These are phyloP conservation scores for Thalassiosira hispida DNA, from an alignment of 352 stramenopile genomes.

Conservation along the genomic window DNA sequence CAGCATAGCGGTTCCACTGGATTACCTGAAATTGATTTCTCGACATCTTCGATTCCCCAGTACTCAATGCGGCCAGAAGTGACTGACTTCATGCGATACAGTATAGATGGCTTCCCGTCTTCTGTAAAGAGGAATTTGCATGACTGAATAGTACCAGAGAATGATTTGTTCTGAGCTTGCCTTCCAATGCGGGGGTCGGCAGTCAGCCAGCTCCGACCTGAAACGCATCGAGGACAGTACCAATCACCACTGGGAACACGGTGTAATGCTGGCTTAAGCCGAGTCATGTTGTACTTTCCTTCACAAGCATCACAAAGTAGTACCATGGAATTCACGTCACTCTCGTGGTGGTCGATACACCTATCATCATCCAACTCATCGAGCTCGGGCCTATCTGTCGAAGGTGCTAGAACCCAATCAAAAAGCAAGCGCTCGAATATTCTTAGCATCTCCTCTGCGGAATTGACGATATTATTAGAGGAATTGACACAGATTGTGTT, in stretches of 20 bases:
- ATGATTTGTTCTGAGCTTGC: slow-evolving; percentile 57
- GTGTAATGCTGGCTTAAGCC: slow-evolving; percentile 74
- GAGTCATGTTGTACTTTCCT: slow-evolving; percentile 85
- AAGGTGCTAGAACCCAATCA: slow-evolving; percentile 84
- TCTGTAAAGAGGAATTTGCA: slow-evolving; percentile 71
- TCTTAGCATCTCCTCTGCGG: slow-evolving; percentile 79
- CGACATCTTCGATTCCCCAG: slow-evolving; percentile 68
- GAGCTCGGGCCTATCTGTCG: slow-evolving; percentile 59
- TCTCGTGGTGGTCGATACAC: slow-evolving; percentile 81
- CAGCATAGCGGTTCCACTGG: slow-evolving; percentile 68
- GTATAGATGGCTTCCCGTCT: slow-evolving; percentile 53
- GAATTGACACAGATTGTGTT: slow-evolving; percentile 80
- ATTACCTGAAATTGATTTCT: slow-evolving; percentile 66
- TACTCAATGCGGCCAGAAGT: slow-evolving; percentile 48
- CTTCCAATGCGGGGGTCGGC: slow-evolving; percentile 80
- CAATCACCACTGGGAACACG: slow-evolving; percentile 83
- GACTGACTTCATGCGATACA: slow-evolving; percentile 68
- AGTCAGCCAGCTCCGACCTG: slow-evolving; percentile 75
- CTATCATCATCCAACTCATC: slow-evolving; percentile 83
- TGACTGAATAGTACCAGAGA: slow-evolving; percentile 57
- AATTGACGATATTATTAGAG: slow-evolving; percentile 76
- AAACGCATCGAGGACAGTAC: slow-evolving; percentile 83
- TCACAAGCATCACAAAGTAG: slow-evolving; percentile 85
- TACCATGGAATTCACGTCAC: slow-evolving; percentile 80
- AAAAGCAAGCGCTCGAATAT: slow-evolving; percentile 86